A percentile compares a stretch with the other conserved stretches of the same genome.
Conservation (phyloP, 805 yeast genomes). For the Zygoascus flipseniorum region DNA sequence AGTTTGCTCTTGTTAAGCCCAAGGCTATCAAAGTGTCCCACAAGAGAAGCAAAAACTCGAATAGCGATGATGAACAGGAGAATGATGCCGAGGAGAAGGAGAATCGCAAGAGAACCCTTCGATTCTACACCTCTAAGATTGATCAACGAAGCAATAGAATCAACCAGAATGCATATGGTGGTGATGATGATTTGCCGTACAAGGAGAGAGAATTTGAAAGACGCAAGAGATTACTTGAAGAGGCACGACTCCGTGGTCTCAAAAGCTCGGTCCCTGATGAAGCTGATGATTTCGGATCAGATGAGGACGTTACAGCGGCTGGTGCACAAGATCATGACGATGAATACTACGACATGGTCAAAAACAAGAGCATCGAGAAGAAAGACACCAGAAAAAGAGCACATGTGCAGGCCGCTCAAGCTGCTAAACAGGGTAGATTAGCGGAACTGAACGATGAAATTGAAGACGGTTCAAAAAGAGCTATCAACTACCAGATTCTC, state of each 20-base stretch:
- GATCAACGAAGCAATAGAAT: slow-evolving; percentile 66
- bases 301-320: slow-evolving; percentile 13
- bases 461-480: slow-evolving; percentile 78
- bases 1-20: slow-evolving; percentile 44
- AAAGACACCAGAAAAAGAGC: slow-evolving; percentile 50
- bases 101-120: slow-evolving; percentile 67
- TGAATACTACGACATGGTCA: slow-evolving; percentile 51
- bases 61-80: slow-evolving; percentile 58
- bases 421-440: slow-evolving; percentile 78
- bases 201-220: slow-evolving; percentile 84
- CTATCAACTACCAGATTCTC: slow-evolving; percentile 85
- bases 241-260: slow-evolving; percentile 78
- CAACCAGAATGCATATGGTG: slow-evolving; percentile 39
- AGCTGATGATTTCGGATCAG: slow-evolving; percentile 17
- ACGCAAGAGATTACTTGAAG: slow-evolving; percentile 77
- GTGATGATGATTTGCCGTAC: slow-evolving; percentile 89
- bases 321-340: slow-evolving; percentile 30
- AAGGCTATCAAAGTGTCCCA: slow-evolving; percentile 31
- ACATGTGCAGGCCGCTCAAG: slow-evolving; percentile 62
- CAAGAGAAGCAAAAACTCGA: slow-evolving; percentile 36
- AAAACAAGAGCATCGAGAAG: slow-evolving; percentile 38
- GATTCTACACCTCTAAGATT: slow-evolving; percentile 95
- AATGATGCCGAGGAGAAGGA: slow-evolving; percentile 83
- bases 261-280: slow-evolving; percentile 49
- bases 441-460: slow-evolving; percentile 51